Percentiles rank a stretch among this genome's conserved stretches.
Conservation (phyloP, 345 rosid species). For the Angophora floribunda region DNA sequence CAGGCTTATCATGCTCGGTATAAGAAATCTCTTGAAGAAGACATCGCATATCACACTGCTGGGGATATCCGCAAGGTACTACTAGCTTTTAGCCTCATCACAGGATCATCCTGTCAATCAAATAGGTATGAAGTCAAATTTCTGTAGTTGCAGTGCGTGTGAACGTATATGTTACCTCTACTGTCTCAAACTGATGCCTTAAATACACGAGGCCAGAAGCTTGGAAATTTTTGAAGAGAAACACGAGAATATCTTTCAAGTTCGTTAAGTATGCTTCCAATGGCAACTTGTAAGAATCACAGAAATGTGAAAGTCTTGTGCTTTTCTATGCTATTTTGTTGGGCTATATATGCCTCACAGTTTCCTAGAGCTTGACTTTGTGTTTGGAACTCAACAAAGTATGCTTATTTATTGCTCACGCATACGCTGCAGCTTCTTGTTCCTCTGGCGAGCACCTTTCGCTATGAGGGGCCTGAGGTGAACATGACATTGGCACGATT, state of each 20-base stretch:
- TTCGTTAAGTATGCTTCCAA: background rate
- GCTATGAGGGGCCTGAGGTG: constrained; percentile 80
- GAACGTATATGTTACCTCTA: background rate
- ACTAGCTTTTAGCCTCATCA: background rate
- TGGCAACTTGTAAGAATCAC: background rate
- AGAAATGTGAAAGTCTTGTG: background rate
- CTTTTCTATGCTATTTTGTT: background rate
- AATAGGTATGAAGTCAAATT: background rate
- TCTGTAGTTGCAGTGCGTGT: background rate
- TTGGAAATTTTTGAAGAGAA: background rate
- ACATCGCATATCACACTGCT: constrained; percentile 69
- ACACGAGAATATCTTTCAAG: background rate
- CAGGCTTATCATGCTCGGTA: constrained; percentile 74
- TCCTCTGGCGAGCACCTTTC: constrained; percentile 68
- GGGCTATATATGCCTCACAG: background rate
- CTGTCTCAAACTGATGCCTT: background rate
- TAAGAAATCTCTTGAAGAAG: constrained; percentile 84
- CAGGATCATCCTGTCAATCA: background rate
- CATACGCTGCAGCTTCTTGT: constrained; percentile 50
- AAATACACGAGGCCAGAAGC: background rate
- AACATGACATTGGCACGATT: constrained; percentile 56
- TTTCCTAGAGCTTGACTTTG: background rate
- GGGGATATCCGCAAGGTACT: constrained; percentile 77
- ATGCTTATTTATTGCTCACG: background rate
- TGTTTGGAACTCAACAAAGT: background rate